Evolutionary conservation across 2,329 filamentous ascomycete genomes (phyloP), one percentile per base, ranked within the genome.

Genomic region (Epichloe brachyelytri): DNA sequence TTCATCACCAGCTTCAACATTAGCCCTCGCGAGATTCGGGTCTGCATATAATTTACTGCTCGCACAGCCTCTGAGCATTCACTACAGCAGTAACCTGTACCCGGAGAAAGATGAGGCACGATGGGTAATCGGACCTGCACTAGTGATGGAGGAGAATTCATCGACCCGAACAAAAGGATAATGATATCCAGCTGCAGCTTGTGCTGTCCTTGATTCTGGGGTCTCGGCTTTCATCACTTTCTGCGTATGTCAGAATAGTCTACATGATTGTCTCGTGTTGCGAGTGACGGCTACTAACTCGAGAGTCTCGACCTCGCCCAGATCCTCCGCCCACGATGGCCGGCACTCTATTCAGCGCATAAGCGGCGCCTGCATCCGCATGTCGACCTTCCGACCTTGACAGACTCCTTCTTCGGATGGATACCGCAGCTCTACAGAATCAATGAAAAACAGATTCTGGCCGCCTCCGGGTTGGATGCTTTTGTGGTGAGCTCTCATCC

Each of bases 251-350:
- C 10, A 5, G 10, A 38, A 26, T n/a, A 59, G 80, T 66, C 41
- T 19, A 43, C 5, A 3, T 14, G 6, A 19, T 43, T 7, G 8
- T 12, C 26, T 40, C 14, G 6, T 22, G 43, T 15, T 37, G 40
- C 20, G n/a, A 36, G 39, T 17, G 49, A 34, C 33, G 34, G 22
- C 34, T n/a, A 10, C 26, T 30, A 30, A 30, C 26, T 36, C 17
- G 26, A 15, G 12, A 40, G 22, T 1, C 20, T 33, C 43, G 44
- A 17, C 3, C 10, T 46, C 38, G 33, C n/a, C 26, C 44, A 93
- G 87, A 72, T 89, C 46, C 73, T 98, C 26, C 85, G 93, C 46
- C 89, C 90, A 57, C 82, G 88, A 80, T 98, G 93, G 93, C 85
- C 87, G 46, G 78, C 83, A 20, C 77, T 98, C 1, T 98, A 97